Evolutionary conservation across 2,329 filamentous ascomycete species (phyloP).

Genomic region (Coniochaeta sp.): DNA sequence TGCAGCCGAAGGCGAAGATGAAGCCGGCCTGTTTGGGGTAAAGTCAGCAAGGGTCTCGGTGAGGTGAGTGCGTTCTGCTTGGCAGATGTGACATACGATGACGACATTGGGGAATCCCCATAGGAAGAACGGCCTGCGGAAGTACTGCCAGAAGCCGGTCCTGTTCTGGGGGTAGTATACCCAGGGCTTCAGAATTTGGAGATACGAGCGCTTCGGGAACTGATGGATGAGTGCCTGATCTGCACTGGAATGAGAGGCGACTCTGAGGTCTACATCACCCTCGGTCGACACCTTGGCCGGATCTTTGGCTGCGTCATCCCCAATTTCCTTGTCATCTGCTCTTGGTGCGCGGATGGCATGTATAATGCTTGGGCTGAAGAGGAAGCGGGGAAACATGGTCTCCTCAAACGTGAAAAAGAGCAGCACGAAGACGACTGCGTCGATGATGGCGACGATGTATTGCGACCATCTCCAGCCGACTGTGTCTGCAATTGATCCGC

Average conservation of each 20-base stretch:
- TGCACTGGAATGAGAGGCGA: background rate
- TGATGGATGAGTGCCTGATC: background rate
- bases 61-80: too few relatives aligned
- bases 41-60: background rate
- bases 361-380: conserved; percentile 2
- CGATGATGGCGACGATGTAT: conserved; percentile 24
- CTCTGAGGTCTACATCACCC: background rate
- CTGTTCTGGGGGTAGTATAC: conserved; percentile 22
- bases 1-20: conserved; percentile 32
- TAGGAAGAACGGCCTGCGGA: conserved; percentile 28
- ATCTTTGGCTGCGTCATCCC: background rate
- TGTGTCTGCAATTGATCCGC: conserved; percentile 24
- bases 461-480: conserved; percentile 22
- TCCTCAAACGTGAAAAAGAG: conserved; percentile 21
- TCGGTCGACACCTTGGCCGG: background rate
- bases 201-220: conserved; percentile 10
- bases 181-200: conserved; percentile 14
- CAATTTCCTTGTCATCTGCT: background rate
- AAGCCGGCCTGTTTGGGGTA: conserved; percentile 21
- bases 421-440: conserved; percentile 5
- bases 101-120: conserved; percentile 30
- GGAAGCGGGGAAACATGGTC: conserved; percentile 6
- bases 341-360: background rate
- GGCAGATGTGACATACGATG: background rate
- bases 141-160: conserved; percentile 29